Percentiles rank a stretch among this genome's conserved stretches.
Evolutionary conservation across 768 basidiomycete genomes (phyloP).

Genomic region (Postia placenta): DNA sequence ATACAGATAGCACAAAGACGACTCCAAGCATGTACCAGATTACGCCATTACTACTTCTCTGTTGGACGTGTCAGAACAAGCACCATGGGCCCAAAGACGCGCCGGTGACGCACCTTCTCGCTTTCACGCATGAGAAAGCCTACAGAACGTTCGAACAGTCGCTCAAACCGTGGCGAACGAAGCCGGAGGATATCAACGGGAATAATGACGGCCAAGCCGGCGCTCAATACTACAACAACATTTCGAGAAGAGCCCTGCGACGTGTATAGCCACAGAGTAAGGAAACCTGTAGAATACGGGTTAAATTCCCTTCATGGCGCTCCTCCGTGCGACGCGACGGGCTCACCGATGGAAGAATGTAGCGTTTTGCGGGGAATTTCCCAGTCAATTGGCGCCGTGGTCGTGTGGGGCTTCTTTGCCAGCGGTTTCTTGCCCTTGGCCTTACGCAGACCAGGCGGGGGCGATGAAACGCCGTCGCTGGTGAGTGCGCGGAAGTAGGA

Average conservation of each 20-base stretch:
- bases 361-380: slow-evolving; percentile 86
- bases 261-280: slow-evolving; percentile 54
- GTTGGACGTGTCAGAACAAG: neutral
- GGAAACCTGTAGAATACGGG: slow-evolving; percentile 41
- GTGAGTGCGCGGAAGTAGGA: too few relatives aligned
- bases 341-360: slow-evolving; percentile 84
- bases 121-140: slow-evolving; percentile 89
- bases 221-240: slow-evolving; percentile 58
- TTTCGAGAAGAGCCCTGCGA: slow-evolving; percentile 39
- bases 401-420: too few relatives aligned
- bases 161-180: slow-evolving; percentile 54
- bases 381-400: slow-evolving; percentile 61
- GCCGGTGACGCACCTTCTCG: slow-evolving; percentile 52
- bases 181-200: slow-evolving; percentile 77
- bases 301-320: slow-evolving; percentile 3
- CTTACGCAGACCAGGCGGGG: too few relatives aligned
- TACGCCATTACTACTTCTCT: slow-evolving; percentile 79
- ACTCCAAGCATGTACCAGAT: slow-evolving; percentile 91
- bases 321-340: slow-evolving; percentile 1
- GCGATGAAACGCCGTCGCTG: too few relatives aligned
- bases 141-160: slow-evolving; percentile 60
- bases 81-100: neutral
- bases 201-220: slow-evolving; percentile 59
- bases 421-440: too few relatives aligned
- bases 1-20: slow-evolving; percentile 63